Evolutionary conservation across 2,329 filamentous ascomycete species (phyloP), one percentile per base, ranked within the genome.

Genomic region (Chrysosphaeria jannelii): DNA sequence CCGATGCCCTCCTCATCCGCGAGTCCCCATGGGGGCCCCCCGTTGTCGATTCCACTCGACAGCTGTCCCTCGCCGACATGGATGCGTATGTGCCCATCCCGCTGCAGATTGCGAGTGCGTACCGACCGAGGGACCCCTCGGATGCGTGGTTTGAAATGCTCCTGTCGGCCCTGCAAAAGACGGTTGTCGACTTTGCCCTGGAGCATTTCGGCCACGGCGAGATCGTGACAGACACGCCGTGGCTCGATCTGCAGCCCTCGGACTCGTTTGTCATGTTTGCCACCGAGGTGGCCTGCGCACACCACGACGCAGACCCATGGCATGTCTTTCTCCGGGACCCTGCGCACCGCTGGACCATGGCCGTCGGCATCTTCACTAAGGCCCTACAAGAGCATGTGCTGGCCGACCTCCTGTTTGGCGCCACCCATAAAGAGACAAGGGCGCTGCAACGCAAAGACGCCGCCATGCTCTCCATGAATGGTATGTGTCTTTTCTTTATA

Each of bases 351-450:
- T 36, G 34, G 26, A 42, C 35, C 30, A 30, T 50, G 12, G 34
- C 44, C 10, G 34, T 36, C 23, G 44, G 41, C 2, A 32, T 50
- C 6, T 22, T 50, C 7, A 35, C 35, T 3, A 42, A 43, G 33
- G 31, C 45, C 19, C 33, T 50, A 23, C 38, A 48, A 28, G 39
- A 36, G 28, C 35, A 37, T 10, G 42, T 50, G 14, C 46, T 45
- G 26, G 37, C 37, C 18, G 35, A 39, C 19, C 32, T 49, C 19
- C 30, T 50, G 1, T 50, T 50, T 27, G 47, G 48, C 14, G 45
- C 39, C 4, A 30, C 29, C 2, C n/a, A 33, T 4, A 3, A n/a
- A 2, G 34, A 37, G 26, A 30, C 30, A 21, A 14, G 25, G 0
- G 35, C 39, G 23, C 31, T 51, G 12, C 27, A 34, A 3, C 30